Evolutionary conservation across 306 rosid genomes (phyloP).

Genomic region (Fragaria vesca): DNA sequence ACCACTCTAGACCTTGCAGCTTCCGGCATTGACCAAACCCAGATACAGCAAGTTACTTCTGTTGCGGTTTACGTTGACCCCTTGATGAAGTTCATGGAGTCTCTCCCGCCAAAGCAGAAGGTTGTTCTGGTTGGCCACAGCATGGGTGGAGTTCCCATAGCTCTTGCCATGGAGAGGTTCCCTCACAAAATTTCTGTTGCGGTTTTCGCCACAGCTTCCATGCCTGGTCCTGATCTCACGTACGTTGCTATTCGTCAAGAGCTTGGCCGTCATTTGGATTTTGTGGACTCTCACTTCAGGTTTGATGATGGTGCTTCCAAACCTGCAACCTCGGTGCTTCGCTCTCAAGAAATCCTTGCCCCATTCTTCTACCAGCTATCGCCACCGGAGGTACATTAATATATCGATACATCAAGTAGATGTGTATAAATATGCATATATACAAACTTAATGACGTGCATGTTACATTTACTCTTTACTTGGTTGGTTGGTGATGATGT

Average conservation of each 20-base stretch:
- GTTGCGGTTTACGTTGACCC: constrained; percentile 37
- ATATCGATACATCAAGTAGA: neutral
- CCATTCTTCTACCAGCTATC: constrained; percentile 2
- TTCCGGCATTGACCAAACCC: constrained; percentile 40
- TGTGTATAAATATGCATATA: no score
- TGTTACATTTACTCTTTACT: neutral
- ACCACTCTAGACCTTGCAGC: constrained; percentile 48
- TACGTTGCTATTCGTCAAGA: neutral
- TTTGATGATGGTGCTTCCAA: neutral
- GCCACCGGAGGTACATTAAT: constrained; percentile 11
- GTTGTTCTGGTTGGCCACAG: constrained; percentile 48
- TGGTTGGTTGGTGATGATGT: neutral
- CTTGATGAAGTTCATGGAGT: constrained; percentile 30
- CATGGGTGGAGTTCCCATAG: constrained; percentile 32
- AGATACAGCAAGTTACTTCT: constrained; percentile 19
- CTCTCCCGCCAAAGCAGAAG: constrained; percentile 28
- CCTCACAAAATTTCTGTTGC: constrained; percentile 33
- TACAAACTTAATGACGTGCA: no score
- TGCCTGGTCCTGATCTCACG: constrained; percentile 38
- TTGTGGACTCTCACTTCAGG: neutral
- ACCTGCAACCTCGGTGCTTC: neutral
- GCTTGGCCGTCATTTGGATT: neutral
- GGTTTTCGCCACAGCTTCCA: constrained; percentile 20
- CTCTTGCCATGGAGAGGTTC: constrained; percentile 45
- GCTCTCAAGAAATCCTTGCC: neutral